phyloP scores from a whole-genome alignment of 179 eudicot genomes.

The Sideroxylon spinosum region DNA sequence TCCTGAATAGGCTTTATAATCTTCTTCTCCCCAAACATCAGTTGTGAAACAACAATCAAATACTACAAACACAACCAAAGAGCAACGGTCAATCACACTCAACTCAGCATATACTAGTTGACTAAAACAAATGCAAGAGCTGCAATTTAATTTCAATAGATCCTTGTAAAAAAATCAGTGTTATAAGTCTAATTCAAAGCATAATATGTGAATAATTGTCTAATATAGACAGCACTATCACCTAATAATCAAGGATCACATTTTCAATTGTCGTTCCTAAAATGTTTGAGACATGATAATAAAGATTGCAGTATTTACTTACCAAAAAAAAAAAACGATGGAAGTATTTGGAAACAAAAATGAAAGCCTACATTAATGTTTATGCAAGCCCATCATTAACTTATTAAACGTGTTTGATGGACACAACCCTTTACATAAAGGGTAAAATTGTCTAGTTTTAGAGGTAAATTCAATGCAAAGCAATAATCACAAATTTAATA shows the following conservation, averaged over 20 bases:
- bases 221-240: background rate
- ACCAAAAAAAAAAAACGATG: too few species aligned
- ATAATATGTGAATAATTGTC: background rate
- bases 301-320: background rate
- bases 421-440: too few species aligned
- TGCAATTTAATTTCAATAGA: background rate
- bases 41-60: constrained; percentile 75
- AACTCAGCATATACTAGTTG: background rate
- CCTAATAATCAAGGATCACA: background rate
- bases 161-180: background rate
- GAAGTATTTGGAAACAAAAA: too few species aligned
- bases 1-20: constrained; percentile 57
- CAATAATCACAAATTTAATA: too few species aligned
- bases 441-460: too few species aligned
- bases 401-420: too few species aligned
- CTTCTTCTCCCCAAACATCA: constrained; percentile 48
- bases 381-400: too few species aligned
- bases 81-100: constrained; percentile 12
- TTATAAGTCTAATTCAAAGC: background rate
- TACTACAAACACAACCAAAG: constrained; percentile 35
- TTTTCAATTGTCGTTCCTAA: too few species aligned
- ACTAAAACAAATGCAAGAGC: background rate
- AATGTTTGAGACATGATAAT: too few species aligned
- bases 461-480: too few species aligned
- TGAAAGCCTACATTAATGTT: too few species aligned